These are phyloP conservation scores for Orychophragmus violaceus DNA, from an alignment of 345 rosid species.

Conservation along the genomic window DNA sequence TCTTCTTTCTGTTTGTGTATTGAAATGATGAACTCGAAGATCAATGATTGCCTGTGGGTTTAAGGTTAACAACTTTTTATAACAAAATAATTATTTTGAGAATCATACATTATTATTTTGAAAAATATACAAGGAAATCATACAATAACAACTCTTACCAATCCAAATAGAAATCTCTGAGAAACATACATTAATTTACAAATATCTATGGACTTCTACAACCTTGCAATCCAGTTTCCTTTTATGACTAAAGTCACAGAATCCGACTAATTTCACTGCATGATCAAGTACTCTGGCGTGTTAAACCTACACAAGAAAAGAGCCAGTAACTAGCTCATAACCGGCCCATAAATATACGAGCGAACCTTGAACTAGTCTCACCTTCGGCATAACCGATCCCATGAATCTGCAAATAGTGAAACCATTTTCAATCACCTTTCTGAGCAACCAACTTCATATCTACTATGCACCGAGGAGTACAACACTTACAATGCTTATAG, in stretches of 20 bases:
- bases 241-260: slow-evolving; percentile 2
- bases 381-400: neutral
- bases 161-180: neutral
- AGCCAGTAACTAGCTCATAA: neutral
- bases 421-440: neutral
- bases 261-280: neutral
- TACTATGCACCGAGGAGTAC: neutral
- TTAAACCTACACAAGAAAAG: neutral
- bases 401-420: neutral
- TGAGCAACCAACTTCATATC: neutral
- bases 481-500: neutral
- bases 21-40: neutral
- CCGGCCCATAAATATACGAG: neutral
- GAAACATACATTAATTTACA: slow-evolving; percentile 14
- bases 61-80: no score
- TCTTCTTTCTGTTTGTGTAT: neutral
- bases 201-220: slow-evolving; percentile 2
- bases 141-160: slow-evolving; percentile 11
- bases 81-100: no score
- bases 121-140: neutral
- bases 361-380: neutral
- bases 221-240: slow-evolving; percentile 12
- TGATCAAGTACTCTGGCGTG: slow-evolving; percentile 11
- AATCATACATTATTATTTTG: no score
- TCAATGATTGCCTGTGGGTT: neutral